Conservation (phyloP, 108 stramenopile species). For the Cyclostephanos tholiformis region DNA sequence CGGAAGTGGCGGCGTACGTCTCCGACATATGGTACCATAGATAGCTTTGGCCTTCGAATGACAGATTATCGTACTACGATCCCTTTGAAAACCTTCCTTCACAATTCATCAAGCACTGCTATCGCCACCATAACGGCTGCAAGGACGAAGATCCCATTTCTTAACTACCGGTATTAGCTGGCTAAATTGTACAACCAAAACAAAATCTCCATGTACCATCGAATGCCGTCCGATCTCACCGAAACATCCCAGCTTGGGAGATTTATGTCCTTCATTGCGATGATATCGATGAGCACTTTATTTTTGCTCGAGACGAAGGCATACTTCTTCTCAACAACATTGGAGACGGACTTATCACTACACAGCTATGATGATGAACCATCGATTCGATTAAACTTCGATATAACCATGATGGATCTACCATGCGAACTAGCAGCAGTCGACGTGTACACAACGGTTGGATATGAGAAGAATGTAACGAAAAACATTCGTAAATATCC, state of each 20-base stretch:
- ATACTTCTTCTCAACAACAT: slow-evolving; percentile 74
- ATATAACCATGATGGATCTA: slow-evolving; percentile 89
- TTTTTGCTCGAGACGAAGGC: slow-evolving; percentile 86
- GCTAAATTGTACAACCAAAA: not conserved
- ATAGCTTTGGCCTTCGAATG: no score
- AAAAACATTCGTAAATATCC: slow-evolving; percentile 75
- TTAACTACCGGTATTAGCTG: no score
- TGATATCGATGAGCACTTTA: slow-evolving; percentile 61
- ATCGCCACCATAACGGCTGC: no score
- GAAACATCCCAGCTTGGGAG: slow-evolving; percentile 70
- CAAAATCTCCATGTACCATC: slow-evolving; percentile 60
- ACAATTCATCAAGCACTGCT: no score
- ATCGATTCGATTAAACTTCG: slow-evolving; percentile 82
- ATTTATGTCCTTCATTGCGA: slow-evolving; percentile 53
- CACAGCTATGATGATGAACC: slow-evolving; percentile 42
- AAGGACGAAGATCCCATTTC: no score
- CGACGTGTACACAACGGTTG: slow-evolving; percentile 63
- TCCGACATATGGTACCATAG: no score
- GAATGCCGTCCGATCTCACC: slow-evolving; percentile 75
- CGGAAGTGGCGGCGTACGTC: no score
- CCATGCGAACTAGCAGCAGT: slow-evolving; percentile 86
- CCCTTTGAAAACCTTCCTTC: no score
- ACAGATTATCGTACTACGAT: no score
- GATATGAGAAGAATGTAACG: slow-evolving; percentile 73
- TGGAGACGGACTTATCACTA: slow-evolving; percentile 33